Evolutionary conservation across 83 land plant genomes (phyloP).

Genomic region (Diphasiastrum complanatum): DNA sequence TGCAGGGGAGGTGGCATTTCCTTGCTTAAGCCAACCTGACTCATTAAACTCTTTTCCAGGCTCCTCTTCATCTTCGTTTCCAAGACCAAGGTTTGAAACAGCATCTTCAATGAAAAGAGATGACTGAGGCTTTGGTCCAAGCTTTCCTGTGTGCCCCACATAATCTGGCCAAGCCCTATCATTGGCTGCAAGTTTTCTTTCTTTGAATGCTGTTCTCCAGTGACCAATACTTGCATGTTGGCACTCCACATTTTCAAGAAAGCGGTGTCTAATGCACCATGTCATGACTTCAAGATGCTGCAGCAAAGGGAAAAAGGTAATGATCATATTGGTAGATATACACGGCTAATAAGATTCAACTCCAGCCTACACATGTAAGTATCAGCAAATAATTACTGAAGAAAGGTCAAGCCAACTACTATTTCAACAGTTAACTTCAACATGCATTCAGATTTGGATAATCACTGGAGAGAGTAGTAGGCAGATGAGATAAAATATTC

Average conservation of each 20-base stretch:
- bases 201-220: conserved; percentile 53
- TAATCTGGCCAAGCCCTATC: conserved; percentile 58
- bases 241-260: conserved; percentile 55
- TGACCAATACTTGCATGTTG: conserved; percentile 34
- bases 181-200: conserved; percentile 63
- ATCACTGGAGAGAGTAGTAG: too few species aligned
- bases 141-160: conserved; percentile 12
- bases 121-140: conserved; percentile 15
- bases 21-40: conserved; percentile 37
- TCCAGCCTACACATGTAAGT: too few species aligned
- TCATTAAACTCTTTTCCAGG: conserved; percentile 24
- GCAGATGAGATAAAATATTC: too few species aligned
- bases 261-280: conserved; percentile 78
- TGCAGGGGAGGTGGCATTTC: conserved; percentile 18
- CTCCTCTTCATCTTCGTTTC: conserved; percentile 30
- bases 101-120: conserved; percentile 92
- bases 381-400: too few species aligned
- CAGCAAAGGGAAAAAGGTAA: not conserved
- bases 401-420: too few species aligned
- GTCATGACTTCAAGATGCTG: conserved; percentile 89
- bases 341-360: too few species aligned
- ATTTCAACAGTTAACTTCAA: too few species aligned
- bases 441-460: too few species aligned
- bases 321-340: not conserved
- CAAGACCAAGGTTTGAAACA: conserved; percentile 55